Conservation (phyloP, 768 basidiomycete species). For the Lactarius tabidus region DNA sequence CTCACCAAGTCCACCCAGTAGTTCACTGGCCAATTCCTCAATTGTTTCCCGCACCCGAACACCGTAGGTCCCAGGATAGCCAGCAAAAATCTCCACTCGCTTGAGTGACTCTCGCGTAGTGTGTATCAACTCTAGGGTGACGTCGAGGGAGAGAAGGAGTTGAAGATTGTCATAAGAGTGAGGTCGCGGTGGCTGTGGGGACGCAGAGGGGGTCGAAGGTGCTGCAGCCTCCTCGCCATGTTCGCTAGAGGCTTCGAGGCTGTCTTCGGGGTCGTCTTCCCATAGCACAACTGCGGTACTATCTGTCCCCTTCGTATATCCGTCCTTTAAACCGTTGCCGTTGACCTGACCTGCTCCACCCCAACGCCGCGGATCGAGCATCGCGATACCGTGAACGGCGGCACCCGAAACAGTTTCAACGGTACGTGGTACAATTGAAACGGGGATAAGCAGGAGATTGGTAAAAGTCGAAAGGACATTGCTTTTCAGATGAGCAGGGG, state of each 20-base stretch:
- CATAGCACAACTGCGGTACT: conserved; percentile 20
- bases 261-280: conserved; percentile 22
- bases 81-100: conserved; percentile 84
- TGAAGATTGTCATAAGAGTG: conserved; percentile 57
- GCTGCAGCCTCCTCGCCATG: conserved; percentile 20
- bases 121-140: conserved; percentile 88
- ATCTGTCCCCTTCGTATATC: conserved; percentile 21
- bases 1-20: conserved; percentile 73
- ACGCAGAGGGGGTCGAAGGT: conserved; percentile 24
- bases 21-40: conserved; percentile 87
- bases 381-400: conserved; percentile 79
- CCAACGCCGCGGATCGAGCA: conserved; percentile 90
- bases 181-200: conserved; percentile 27
- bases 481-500: conserved; percentile 88
- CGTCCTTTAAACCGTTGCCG: conserved; percentile 19
- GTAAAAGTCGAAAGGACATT: conserved; percentile 92
- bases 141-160: conserved; percentile 85
- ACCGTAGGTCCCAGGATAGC: conserved; percentile 85
- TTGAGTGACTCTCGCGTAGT: conserved; percentile 89
- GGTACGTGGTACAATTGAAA: conserved; percentile 91
- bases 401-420: conserved; percentile 61
- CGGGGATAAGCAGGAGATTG: conserved; percentile 83
- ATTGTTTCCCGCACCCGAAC: conserved; percentile 86
- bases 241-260: conserved; percentile 12
- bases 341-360: conserved; percentile 39